Base-by-base conservation (phyloP, 352 stramenopile genomes). In the Thraustochytrium striatum region DNA sequence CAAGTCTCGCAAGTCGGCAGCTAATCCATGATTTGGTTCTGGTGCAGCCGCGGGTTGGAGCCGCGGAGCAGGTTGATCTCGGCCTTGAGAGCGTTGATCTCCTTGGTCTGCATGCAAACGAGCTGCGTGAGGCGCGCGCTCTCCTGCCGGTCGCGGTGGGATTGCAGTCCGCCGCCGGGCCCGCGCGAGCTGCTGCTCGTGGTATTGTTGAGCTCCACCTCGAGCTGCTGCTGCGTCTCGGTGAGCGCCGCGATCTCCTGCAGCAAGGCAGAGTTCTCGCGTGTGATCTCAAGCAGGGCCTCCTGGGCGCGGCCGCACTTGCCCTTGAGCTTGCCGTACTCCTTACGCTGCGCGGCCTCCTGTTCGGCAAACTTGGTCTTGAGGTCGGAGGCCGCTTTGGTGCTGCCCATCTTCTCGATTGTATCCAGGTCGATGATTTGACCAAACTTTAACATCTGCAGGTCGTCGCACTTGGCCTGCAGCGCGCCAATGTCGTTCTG, bases 21-120 rank as follows among this genome's bases (percentile, higher is more conserved):
- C 21, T 59, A 2, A 59, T 75, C 65, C 41, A 75, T 72, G 28
- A 75, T 75, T 28, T 75, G 65, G 30, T 75, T 75, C 16, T 38
- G 65, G 25, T 75, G 58, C 9, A 38, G 0, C 9, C 32, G 32
- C 52, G 52, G 25, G 65, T 75, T 75, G 65, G 59, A 38, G 59
- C 57, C 81, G 28, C 89, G 88, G 57, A 95, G 80, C 72, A 94
- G 86, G 2, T 87, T 86, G 33, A 96, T 92, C 83, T 96, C 91
- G 65, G 92, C 85, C 78, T 94, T 94, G 53, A 97, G 87, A 13
- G 90, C 90, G 69, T 97, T 91, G 11, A 96, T 85, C 73, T 97
- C 92, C 43, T 90, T 88, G 39, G 87, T 87, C 84, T 97, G 92
- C 33, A 97, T 85, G 79, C 95, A 96, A 13, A 96, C 90, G 32